A percentile compares a stretch with the other conserved stretches of the same genome.
Evolutionary conservation across 768 basidiomycete species (phyloP).

Genomic region (Panaeolus cyanescens): DNA sequence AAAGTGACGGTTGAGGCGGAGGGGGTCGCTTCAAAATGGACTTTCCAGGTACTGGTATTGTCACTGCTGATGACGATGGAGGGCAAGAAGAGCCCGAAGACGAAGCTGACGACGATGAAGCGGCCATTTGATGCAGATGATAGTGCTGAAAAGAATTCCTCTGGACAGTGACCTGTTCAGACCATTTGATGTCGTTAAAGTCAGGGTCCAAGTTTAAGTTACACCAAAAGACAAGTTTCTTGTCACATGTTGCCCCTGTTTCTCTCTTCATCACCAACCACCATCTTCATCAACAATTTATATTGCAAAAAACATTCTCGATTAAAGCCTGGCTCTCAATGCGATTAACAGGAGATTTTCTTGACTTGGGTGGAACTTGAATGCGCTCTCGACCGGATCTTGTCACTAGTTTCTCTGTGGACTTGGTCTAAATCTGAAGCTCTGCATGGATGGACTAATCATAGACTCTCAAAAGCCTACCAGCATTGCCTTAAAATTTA

Average conservation of each 20-base stretch:
- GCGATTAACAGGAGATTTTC: not conserved
- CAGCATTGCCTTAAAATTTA: too few relatives aligned
- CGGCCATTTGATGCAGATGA: constrained; percentile 22
- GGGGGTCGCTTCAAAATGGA: constrained; percentile 81
- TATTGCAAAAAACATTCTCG: too few relatives aligned
- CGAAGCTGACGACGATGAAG: constrained; percentile 36
- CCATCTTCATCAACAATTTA: not conserved
- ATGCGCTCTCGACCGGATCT: not conserved
- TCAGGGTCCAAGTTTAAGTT: not conserved
- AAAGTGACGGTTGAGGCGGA: constrained; percentile 65
- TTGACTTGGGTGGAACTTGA: not conserved
- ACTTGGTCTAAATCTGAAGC: not conserved
- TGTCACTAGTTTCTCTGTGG: not conserved
- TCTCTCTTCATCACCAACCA: not conserved
- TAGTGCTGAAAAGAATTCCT: not conserved
- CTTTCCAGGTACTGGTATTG: constrained; percentile 77
- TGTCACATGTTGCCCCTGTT: constrained; percentile 3
- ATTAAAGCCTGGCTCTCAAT: not conserved
- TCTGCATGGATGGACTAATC: too few relatives aligned
- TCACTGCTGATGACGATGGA: constrained; percentile 80
- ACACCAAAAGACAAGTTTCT: not conserved
- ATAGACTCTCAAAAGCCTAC: too few relatives aligned
- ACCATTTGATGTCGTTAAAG: constrained; percentile 3
- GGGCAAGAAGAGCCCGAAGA: constrained; percentile 54
- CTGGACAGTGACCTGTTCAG: not conserved